Percentiles rank a stretch among this genome's conserved stretches.
These are phyloP conservation scores for Cutaneotrichosporon cyanovorans DNA, from an alignment of 1,284 basidiomycete genomes.

Conservation along the genomic window DNA sequence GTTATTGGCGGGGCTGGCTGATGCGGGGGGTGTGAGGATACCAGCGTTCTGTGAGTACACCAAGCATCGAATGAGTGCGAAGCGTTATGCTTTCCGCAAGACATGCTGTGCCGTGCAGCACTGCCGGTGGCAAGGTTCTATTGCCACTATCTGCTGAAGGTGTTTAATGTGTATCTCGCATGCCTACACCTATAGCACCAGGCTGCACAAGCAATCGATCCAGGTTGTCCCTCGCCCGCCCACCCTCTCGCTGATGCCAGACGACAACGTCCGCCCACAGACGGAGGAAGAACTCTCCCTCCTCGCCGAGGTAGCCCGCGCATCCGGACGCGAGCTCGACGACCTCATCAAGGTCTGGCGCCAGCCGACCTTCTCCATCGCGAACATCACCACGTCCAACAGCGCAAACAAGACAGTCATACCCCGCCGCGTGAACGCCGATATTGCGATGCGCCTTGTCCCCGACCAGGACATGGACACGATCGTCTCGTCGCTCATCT, in stretches of 20 bases:
- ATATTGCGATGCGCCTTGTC: conserved; percentile 82
- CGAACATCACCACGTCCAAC: conserved; percentile 35
- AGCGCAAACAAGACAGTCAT: conserved; percentile 62
- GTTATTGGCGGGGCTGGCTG: conserved; percentile 65
- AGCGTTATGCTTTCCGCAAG: neutral
- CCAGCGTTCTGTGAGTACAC: conserved; percentile 72
- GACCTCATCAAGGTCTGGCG: conserved; percentile 69
- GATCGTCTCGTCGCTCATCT: conserved; percentile 58
- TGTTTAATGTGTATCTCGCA: neutral
- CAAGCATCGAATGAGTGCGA: neutral
- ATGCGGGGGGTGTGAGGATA: conserved; percentile 58
- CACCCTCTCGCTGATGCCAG: conserved; percentile 48
- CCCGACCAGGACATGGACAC: conserved; percentile 74
- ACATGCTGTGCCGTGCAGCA: neutral
- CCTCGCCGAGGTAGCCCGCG: conserved; percentile 59
- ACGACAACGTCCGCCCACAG: conserved; percentile 63
- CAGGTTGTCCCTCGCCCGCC: too few relatives aligned
- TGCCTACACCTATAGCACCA: too few relatives aligned
- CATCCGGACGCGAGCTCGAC: conserved; percentile 58
- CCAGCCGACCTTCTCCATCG: conserved; percentile 40
- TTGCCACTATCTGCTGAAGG: too few relatives aligned
- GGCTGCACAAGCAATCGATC: too few relatives aligned
- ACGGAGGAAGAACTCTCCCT: conserved; percentile 60
- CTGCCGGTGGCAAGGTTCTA: too few relatives aligned
- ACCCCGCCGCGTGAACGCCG: conserved; percentile 67